These are phyloP conservation scores for Rhodotorula glutinis DNA, from an alignment of 1,284 basidiomycete genomes.

Conservation along the genomic window DNA sequence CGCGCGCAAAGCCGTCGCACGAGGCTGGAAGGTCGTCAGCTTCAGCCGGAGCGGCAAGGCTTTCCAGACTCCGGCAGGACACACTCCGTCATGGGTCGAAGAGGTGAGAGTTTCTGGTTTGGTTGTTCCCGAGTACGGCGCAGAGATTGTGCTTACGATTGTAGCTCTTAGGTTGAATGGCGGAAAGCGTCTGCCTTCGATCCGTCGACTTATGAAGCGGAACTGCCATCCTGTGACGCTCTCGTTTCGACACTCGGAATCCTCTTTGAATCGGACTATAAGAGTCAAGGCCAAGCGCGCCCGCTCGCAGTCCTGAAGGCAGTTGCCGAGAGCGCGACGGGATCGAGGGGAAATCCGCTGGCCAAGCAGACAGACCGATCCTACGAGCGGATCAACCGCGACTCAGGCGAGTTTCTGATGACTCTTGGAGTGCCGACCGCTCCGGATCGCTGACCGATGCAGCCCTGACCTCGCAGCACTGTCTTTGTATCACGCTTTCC, in stretches of 20 bases:
- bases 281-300: constrained; percentile 62
- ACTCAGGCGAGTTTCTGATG: constrained; percentile 65
- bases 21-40: constrained; percentile 81
- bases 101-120: constrained; percentile 57
- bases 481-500: constrained; percentile 19
- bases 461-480: constrained; percentile 4
- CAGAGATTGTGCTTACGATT: constrained; percentile 23
- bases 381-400: constrained; percentile 82
- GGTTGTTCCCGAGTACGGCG: constrained; percentile 1
- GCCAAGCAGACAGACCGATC: constrained; percentile 47
- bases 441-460: not conserved
- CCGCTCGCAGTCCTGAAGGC: constrained; percentile 53
- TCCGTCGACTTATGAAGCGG: constrained; percentile 67
- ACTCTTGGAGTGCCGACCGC: not conserved
- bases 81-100: constrained; percentile 78
- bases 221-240: constrained; percentile 65
- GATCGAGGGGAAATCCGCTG: constrained; percentile 45
- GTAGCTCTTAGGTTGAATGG: constrained; percentile 67
- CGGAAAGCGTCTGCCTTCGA: constrained; percentile 70
- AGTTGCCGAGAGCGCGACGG: constrained; percentile 49
- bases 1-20: constrained; percentile 76
- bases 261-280: constrained; percentile 83
- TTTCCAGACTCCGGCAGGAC: constrained; percentile 81
- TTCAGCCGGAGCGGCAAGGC: constrained; percentile 64
- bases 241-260: constrained; percentile 95